phyloP scores from a whole-genome alignment of 805 yeast species.

The Cyberlindnera japonica region DNA sequence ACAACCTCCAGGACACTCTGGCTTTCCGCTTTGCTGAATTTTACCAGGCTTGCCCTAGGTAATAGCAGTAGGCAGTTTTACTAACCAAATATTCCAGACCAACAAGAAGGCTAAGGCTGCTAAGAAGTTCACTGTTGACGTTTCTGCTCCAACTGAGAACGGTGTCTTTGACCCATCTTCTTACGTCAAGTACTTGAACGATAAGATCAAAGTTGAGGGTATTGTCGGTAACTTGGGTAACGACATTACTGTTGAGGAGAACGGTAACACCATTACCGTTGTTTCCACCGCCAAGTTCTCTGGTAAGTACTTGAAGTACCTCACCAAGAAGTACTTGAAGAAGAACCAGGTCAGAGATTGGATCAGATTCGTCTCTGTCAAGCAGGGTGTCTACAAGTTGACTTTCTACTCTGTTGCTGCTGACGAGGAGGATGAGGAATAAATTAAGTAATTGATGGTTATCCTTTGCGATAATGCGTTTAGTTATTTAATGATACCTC shows the following conservation, averaged over 20 bases:
- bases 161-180: constrained; percentile 97
- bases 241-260: constrained; percentile 86
- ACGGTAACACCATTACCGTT: constrained; percentile 85
- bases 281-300: constrained; percentile 92
- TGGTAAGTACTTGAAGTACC: constrained; percentile 99
- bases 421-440: constrained; percentile 95
- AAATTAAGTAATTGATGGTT: constrained; percentile 34
- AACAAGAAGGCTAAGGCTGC: constrained; percentile 76
- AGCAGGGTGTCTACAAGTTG: constrained; percentile 94
- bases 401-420: constrained; percentile 99
- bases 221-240: constrained; percentile 96
- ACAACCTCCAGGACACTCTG: not conserved
- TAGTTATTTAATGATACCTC: constrained; percentile 14
- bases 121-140: constrained; percentile 92
- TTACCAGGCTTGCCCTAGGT: constrained; percentile 27
- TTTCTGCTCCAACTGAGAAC: constrained; percentile 94
- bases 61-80: constrained; percentile 71
- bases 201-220: constrained; percentile 99
- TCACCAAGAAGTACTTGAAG: constrained; percentile 99
- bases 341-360: constrained; percentile 99
- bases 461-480: constrained; percentile 10
- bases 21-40: constrained; percentile 32
- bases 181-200: constrained; percentile 96
- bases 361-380: constrained; percentile 97
- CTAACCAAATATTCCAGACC: constrained; percentile 47